Percentiles rank a stretch among this genome's conserved stretches.
Evolutionary conservation across 176 grass and related monocot genomes (phyloP).

Genomic region (Hordeum marinum): DNA sequence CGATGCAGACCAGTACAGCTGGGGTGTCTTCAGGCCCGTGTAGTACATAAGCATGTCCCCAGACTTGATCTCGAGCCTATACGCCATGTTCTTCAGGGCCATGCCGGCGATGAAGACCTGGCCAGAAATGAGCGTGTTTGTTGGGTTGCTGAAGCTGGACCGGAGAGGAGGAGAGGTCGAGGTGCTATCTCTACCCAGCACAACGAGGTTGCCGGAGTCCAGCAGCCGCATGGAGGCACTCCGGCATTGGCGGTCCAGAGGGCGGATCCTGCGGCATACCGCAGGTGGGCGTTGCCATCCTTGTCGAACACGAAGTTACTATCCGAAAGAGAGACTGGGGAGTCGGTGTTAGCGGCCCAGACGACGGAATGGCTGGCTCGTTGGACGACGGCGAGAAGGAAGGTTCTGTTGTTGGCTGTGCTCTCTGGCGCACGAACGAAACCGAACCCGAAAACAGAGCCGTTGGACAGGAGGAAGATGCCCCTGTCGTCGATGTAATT

Average conservation of each 20-base stretch:
- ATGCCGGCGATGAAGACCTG: slow-evolving; percentile 65
- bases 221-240: slow-evolving; percentile 51
- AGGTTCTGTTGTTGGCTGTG: neutral
- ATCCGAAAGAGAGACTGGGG: slow-evolving; percentile 43
- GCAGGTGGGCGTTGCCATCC: slow-evolving; percentile 53
- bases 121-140: slow-evolving; percentile 56
- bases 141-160: slow-evolving; percentile 86
- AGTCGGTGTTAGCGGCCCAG: slow-evolving; percentile 60
- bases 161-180: slow-evolving; percentile 41
- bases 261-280: slow-evolving; percentile 26
- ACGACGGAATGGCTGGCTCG: slow-evolving; percentile 30
- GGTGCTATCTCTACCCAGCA: slow-evolving; percentile 32
- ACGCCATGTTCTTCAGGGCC: slow-evolving; percentile 52
- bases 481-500: slow-evolving; percentile 62
- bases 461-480: slow-evolving; percentile 60
- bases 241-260: slow-evolving; percentile 57
- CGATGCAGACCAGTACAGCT: slow-evolving; percentile 67
- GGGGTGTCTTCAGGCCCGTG: slow-evolving; percentile 36
- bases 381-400: slow-evolving; percentile 56
- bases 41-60: slow-evolving; percentile 53
- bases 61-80: slow-evolving; percentile 58
- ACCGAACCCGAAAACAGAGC: slow-evolving; percentile 62
- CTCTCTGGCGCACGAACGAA: slow-evolving; percentile 41
- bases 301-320: slow-evolving; percentile 49
- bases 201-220: neutral